A percentile compares a stretch with the other conserved stretches of the same genome.
phyloP scores from a whole-genome alignment of 768 basidiomycete genomes.

The Naganishia antarctica region DNA sequence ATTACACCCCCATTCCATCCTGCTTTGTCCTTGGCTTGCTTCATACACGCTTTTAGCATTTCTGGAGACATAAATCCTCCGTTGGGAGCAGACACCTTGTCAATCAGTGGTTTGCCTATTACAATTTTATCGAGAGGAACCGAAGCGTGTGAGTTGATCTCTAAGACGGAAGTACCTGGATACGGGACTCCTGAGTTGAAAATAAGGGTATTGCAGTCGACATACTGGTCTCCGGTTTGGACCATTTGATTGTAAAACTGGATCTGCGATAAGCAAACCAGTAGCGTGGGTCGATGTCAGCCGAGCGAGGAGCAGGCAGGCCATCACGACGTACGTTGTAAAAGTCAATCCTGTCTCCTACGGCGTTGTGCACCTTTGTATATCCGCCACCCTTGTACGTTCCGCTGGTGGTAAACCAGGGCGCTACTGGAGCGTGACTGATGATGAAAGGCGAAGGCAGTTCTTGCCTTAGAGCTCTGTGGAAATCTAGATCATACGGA shows the following conservation, averaged over 20 bases:
- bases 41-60: conserved; percentile 60
- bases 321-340: conserved; percentile 50
- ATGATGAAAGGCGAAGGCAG: conserved; percentile 44
- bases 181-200: conserved; percentile 62
- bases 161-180: conserved; percentile 61
- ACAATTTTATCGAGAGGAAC: conserved; percentile 63
- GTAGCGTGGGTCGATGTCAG: background rate
- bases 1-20: conserved; percentile 54
- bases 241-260: conserved; percentile 50
- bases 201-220: conserved; percentile 52
- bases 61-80: conserved; percentile 60
- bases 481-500: conserved; percentile 32
- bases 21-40: conserved; percentile 60
- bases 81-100: conserved; percentile 56
- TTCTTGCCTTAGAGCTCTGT: conserved; percentile 37
- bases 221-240: conserved; percentile 40
- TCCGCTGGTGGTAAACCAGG: conserved; percentile 44
- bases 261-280: too few relatives aligned
- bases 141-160: conserved; percentile 57
- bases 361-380: conserved; percentile 55
- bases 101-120: conserved; percentile 67
- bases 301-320: background rate
- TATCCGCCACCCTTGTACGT: conserved; percentile 56
- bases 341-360: conserved; percentile 64
- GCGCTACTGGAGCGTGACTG: conserved; percentile 43